These are phyloP conservation scores for Globisporangium echinulatum DNA, from an alignment of 352 stramenopile species.

Conservation along the genomic window DNA sequence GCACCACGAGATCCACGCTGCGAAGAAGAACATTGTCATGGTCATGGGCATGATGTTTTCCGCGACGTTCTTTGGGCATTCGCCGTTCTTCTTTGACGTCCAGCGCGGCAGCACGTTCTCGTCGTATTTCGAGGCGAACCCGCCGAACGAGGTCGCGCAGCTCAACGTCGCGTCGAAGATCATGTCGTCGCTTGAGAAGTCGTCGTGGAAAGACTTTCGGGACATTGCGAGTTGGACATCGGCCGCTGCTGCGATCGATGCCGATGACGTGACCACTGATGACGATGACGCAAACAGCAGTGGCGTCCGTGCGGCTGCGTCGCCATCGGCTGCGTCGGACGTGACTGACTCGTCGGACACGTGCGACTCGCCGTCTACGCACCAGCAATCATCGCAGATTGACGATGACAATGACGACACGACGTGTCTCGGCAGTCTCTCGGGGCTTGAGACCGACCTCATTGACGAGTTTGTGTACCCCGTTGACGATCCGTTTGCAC, in stretches of 20 bases:
- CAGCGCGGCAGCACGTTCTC: slow-evolving; percentile 71
- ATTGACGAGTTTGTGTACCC: slow-evolving; percentile 83
- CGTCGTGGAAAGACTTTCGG: slow-evolving; percentile 85
- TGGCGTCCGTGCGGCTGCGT: slow-evolving; percentile 12
- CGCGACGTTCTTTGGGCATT: slow-evolving; percentile 79
- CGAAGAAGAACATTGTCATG: slow-evolving; percentile 88
- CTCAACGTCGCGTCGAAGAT: slow-evolving; percentile 85
- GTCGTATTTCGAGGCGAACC: slow-evolving; percentile 75
- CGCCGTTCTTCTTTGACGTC: slow-evolving; percentile 61
- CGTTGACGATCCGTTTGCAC: slow-evolving; percentile 69
- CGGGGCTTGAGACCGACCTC: slow-evolving; percentile 53
- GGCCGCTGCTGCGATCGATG: slow-evolving; percentile 20
- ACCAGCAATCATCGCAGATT: neutral
- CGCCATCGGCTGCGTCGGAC: slow-evolving; percentile 64
- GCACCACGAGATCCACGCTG: slow-evolving; percentile 72
- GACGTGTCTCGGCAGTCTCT: slow-evolving; percentile 17
- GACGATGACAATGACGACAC: slow-evolving; percentile 21
- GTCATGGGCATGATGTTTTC: slow-evolving; percentile 88
- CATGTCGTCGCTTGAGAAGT: slow-evolving; percentile 81
- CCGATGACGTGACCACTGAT: slow-evolving; percentile 18
- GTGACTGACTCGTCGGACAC: slow-evolving; percentile 56
- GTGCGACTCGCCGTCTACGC: slow-evolving; percentile 38
- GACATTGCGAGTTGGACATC: slow-evolving; percentile 72
- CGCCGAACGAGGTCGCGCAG: slow-evolving; percentile 73
- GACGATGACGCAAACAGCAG: slow-evolving; percentile 19